A percentile compares a stretch with the other conserved stretches of the same genome.
Conservation (phyloP, 192 early-diverging fungal genomes). For the Coemansia sp. region DNA sequence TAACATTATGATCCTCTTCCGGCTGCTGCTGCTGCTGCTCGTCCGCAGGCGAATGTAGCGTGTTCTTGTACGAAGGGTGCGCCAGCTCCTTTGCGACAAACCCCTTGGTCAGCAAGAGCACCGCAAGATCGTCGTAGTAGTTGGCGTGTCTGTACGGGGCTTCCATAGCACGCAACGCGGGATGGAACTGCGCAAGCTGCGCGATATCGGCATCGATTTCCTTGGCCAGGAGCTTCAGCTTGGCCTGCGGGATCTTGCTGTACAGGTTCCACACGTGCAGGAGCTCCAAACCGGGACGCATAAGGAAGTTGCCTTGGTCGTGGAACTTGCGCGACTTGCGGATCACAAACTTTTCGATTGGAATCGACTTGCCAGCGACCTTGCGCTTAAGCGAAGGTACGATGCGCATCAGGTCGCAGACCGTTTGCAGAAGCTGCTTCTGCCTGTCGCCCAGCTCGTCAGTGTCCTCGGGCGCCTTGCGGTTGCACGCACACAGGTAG, state of each 20-base stretch:
- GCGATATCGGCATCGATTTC: constrained; percentile 55
- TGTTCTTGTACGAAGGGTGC: constrained; percentile 40
- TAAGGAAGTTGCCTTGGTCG: constrained; percentile 63
- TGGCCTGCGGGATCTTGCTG: constrained; percentile 64
- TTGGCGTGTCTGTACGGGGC: constrained; percentile 44
- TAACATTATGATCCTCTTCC: too few species aligned
- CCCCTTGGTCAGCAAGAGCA: constrained; percentile 69
- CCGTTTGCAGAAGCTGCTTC: constrained; percentile 46
- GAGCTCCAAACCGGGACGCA: constrained; percentile 78
- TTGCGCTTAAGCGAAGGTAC: constrained; percentile 70
- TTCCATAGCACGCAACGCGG: constrained; percentile 31
- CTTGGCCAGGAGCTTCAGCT: constrained; percentile 46
- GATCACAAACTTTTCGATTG: constrained; percentile 84
- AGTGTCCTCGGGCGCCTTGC: constrained; percentile 5
- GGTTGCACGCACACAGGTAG: constrained; percentile 22
- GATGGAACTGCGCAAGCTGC: constrained; percentile 28
- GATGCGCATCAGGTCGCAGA: constrained; percentile 61
- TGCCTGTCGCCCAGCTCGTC: constrained; percentile 15
- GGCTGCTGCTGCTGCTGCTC: too few species aligned
- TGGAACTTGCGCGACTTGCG: constrained; percentile 78
- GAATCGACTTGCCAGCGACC: constrained; percentile 83
- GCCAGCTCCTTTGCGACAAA: constrained; percentile 64
- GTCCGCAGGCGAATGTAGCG: constrained; percentile 21
- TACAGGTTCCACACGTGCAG: constrained; percentile 70
- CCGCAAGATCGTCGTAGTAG: constrained; percentile 77